phyloP scores from a whole-genome alignment of 23 red algal species.

The Gracilaria gracilis region DNA sequence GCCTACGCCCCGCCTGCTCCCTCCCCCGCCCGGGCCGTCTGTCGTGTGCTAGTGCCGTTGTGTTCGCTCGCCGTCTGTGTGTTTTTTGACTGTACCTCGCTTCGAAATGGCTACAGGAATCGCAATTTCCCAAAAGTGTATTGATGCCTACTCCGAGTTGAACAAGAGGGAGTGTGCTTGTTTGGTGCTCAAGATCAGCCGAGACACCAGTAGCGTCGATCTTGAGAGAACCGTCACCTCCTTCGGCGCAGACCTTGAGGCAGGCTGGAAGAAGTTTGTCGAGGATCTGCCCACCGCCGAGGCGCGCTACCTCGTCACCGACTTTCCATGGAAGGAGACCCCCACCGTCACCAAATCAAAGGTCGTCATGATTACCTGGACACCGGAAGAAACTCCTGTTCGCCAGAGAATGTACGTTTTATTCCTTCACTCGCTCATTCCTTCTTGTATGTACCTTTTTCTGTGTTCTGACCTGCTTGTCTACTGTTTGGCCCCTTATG shows the following conservation, averaged over 20 bases:
- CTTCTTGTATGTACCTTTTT: background rate
- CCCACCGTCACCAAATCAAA: conserved; percentile 74
- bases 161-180: conserved; percentile 31
- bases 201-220: background rate
- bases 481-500: background rate
- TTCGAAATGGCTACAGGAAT: conserved; percentile 76
- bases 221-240: conserved; percentile 44
- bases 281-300: conserved; percentile 34
- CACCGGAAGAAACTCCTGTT: conserved; percentile 38
- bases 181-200: conserved; percentile 61
- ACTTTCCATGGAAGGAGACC: conserved; percentile 65
- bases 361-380: conserved; percentile 70
- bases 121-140: conserved; percentile 40
- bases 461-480: background rate
- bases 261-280: conserved; percentile 70
- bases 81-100: too few relatives aligned
- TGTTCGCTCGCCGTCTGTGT: too few relatives aligned
- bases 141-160: conserved; percentile 35
- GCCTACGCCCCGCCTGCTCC: too few relatives aligned
- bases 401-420: conserved; percentile 63
- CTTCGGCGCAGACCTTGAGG: conserved; percentile 43
- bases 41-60: too few relatives aligned
- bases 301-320: conserved; percentile 64
- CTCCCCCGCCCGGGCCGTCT: too few relatives aligned
- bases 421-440: background rate